These are phyloP conservation scores for Ilex paraguariensis DNA, from an alignment of 305 asterid genomes.

Conservation along the genomic window DNA sequence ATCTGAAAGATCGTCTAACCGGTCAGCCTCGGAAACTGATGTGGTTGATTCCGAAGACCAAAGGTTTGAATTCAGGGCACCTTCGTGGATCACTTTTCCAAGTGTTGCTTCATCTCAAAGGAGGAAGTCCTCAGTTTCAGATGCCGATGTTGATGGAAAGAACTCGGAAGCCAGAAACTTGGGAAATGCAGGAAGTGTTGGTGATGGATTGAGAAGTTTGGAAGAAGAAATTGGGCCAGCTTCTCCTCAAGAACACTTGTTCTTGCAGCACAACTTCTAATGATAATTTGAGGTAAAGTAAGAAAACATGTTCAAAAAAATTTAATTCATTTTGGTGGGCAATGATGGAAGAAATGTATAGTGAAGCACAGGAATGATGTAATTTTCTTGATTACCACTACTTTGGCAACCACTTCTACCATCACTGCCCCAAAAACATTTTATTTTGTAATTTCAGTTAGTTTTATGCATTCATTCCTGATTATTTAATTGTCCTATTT, in stretches of 20 bases:
- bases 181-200: conserved; percentile 28
- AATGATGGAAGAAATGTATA: conserved; percentile 18
- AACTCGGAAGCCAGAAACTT: conserved; percentile 36
- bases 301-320: neutral
- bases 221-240: conserved; percentile 91
- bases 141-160: conserved; percentile 67
- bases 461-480: conserved; percentile 14
- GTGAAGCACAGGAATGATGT: conserved; percentile 12
- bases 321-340: conserved; percentile 1
- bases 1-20: conserved; percentile 58
- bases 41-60: conserved; percentile 64
- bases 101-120: conserved; percentile 89
- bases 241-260: conserved; percentile 78
- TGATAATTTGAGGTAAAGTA: conserved; percentile 1
- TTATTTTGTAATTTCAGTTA: conserved; percentile 8
- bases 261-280: conserved; percentile 82
- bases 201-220: conserved; percentile 56
- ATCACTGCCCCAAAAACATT: conserved; percentile 1
- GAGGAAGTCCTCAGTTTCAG: conserved; percentile 71
- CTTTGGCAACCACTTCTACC: conserved; percentile 1
- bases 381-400: conserved; percentile 9
- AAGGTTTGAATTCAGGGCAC: conserved; percentile 70
- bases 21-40: conserved; percentile 67
- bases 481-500: conserved; percentile 1
- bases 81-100: conserved; percentile 87